phyloP scores from a whole-genome alignment of 1,284 basidiomycete genomes.

The Sporisorium graminicola region DNA sequence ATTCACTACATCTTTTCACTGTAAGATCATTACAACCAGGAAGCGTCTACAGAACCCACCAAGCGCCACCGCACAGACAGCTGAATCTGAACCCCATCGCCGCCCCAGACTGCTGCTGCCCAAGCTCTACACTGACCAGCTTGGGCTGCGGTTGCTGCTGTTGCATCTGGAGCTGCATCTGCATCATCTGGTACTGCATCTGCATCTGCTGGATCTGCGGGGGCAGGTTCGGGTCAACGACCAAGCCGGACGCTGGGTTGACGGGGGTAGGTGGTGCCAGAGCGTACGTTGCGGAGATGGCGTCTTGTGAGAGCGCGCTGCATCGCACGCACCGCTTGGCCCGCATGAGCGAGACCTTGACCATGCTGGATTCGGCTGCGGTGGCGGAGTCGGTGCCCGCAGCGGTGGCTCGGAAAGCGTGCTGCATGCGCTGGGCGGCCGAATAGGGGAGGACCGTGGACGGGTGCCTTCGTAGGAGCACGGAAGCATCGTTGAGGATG shows the following conservation, averaged over 20 bases:
- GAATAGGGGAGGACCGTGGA: background rate
- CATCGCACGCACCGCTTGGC: conserved; percentile 45
- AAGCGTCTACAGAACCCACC: conserved; percentile 39
- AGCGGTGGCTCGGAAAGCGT: background rate
- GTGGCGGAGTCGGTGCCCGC: background rate
- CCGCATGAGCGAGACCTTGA: conserved; percentile 23
- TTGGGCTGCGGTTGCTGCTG: conserved; percentile 20
- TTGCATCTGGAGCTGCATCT: conserved; percentile 20
- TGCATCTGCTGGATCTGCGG: conserved; percentile 37
- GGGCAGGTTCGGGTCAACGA: conserved; percentile 28
- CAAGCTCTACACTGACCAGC: conserved; percentile 19
- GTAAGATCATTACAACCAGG: background rate
- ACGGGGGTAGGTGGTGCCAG: background rate
- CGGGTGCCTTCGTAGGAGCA: conserved; percentile 10
- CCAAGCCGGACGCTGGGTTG: background rate
- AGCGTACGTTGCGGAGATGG: conserved; percentile 20
- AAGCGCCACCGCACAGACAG: conserved; percentile 43
- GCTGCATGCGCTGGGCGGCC: background rate
- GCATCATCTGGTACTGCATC: conserved; percentile 30
- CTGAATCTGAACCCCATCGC: conserved; percentile 11
- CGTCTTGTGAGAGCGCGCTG: conserved; percentile 33
- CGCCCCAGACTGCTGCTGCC: background rate
- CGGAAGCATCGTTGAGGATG: conserved; percentile 23
- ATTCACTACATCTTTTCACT: no score
- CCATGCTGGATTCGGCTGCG: background rate